These are phyloP conservation scores for Beauveria sp. DNA, from an alignment of 2,329 filamentous ascomycete genomes.

Conservation along the genomic window DNA sequence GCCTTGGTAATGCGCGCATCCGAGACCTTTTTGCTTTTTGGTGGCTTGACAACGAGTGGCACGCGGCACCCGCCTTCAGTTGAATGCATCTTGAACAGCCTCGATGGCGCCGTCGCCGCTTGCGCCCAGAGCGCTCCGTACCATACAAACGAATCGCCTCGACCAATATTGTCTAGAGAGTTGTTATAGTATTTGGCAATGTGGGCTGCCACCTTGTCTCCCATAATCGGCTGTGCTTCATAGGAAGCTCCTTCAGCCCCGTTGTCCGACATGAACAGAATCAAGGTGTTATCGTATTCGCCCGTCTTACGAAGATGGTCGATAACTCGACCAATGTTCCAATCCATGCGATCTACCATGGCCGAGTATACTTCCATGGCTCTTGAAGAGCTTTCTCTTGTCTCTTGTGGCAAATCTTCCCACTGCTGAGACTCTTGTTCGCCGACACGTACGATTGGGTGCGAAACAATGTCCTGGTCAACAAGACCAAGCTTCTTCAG, in stretches of 20 bases:
- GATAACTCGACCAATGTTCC: constrained; percentile 51
- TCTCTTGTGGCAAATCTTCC: constrained; percentile 37
- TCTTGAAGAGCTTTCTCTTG: constrained; percentile 38
- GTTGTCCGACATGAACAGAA: constrained; percentile 58
- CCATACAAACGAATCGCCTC: constrained; percentile 49
- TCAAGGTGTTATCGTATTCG: constrained; percentile 56
- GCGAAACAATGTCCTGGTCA: constrained; percentile 39
- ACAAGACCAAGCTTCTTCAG: constrained; percentile 52
- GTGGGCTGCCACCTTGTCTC: constrained; percentile 42
- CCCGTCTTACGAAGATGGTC: constrained; percentile 46
- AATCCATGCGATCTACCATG: constrained; percentile 57
- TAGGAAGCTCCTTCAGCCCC: constrained; percentile 52
- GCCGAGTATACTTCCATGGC: constrained; percentile 57
- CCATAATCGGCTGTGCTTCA: constrained; percentile 50
- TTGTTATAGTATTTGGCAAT: constrained; percentile 45
- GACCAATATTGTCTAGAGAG: constrained; percentile 43
- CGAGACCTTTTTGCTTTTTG: background rate
- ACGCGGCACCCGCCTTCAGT: constrained; percentile 44
- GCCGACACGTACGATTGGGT: constrained; percentile 37
- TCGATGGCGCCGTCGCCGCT: constrained; percentile 29
- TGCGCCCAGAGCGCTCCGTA: constrained; percentile 47
- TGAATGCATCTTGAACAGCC: constrained; percentile 32
- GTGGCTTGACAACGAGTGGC: constrained; percentile 35
- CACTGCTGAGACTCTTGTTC: constrained; percentile 38
- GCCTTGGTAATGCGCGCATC: background rate